A percentile compares a stretch with the other conserved stretches of the same genome.
Evolutionary conservation across 176 grass and related monocot species (phyloP).

Genomic region (Hordeum marinum): DNA sequence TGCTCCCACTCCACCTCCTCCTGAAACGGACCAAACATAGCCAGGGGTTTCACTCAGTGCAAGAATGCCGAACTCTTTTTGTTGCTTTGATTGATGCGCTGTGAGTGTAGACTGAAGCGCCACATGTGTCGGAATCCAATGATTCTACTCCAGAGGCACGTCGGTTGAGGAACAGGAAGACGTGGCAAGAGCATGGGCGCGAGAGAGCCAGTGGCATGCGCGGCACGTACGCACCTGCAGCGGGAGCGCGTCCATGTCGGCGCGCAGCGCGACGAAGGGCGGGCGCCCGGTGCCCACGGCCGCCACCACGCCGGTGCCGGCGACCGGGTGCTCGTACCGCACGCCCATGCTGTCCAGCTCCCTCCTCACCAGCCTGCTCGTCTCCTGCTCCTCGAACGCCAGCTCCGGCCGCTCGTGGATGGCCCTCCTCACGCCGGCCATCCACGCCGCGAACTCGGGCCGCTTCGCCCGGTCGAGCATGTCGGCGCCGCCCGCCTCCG

Average conservation of each 20-base stretch:
- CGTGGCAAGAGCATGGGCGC: neutral
- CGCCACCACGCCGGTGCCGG: constrained; percentile 62
- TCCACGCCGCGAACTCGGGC: constrained; percentile 55
- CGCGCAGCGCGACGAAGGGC: constrained; percentile 70
- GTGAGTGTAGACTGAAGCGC: neutral
- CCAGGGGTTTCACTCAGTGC: too few relatives aligned
- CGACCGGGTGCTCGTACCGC: constrained; percentile 37
- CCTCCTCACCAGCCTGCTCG: constrained; percentile 45
- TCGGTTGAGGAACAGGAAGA: neutral
- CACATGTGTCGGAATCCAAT: neutral
- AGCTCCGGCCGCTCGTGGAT: constrained; percentile 75
- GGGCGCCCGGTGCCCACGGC: constrained; percentile 34
- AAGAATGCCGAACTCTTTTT: too few relatives aligned
- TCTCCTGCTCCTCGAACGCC: constrained; percentile 61
- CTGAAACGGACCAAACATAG: constrained; percentile 13
- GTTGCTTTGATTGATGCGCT: too few relatives aligned
- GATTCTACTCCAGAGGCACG: neutral
- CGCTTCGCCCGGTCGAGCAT: constrained; percentile 24
- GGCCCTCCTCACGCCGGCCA: constrained; percentile 41
- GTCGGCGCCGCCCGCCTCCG: neutral
- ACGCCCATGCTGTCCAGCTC: constrained; percentile 59
- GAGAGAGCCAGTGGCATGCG: neutral
- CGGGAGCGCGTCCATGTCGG: constrained; percentile 75
- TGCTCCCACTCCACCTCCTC: constrained; percentile 90
- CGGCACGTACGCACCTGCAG: constrained; percentile 42